Evolutionary conservation across 2,329 filamentous ascomycete species (phyloP).

Genomic region (Seiridium cupressi): DNA sequence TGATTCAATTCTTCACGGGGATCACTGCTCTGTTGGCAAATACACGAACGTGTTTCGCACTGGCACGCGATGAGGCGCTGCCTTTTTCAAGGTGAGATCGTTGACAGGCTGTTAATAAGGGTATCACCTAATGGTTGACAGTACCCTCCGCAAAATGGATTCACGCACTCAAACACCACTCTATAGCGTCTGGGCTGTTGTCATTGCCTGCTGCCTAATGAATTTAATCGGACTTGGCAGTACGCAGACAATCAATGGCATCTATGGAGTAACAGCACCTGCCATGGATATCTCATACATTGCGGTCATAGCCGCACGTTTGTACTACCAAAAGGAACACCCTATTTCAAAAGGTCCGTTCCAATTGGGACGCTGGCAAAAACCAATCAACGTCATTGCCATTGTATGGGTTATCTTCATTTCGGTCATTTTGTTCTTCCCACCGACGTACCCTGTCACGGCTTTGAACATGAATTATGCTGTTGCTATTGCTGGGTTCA

Average conservation of each 20-base stretch:
- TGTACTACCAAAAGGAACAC: conserved; percentile 49
- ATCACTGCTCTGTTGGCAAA: conserved; percentile 64
- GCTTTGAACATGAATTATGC: conserved; percentile 44
- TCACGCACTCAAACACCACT: conserved; percentile 55
- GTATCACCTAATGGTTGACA: background rate
- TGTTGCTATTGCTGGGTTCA: conserved; percentile 23
- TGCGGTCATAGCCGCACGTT: conserved; percentile 58
- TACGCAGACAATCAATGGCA: conserved; percentile 48
- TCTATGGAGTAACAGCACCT: conserved; percentile 51
- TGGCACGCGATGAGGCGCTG: conserved; percentile 58
- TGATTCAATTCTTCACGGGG: conserved; percentile 65
- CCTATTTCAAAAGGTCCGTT: conserved; percentile 57
- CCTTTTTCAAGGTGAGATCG: conserved; percentile 52
- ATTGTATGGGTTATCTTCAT: conserved; percentile 61
- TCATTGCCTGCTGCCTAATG: conserved; percentile 51
- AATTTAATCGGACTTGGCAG: conserved; percentile 51
- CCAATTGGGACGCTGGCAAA: conserved; percentile 54
- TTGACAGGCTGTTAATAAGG: background rate
- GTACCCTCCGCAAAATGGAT: conserved; percentile 41
- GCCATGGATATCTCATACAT: conserved; percentile 54
- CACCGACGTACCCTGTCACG: conserved; percentile 44
- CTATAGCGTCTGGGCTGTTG: conserved; percentile 63
- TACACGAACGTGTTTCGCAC: conserved; percentile 61
- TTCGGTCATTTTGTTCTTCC: conserved; percentile 37
- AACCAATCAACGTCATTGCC: conserved; percentile 52